Evolutionary conservation across 345 rosid species (phyloP).

Genomic region (Rhodamnia rubescens): DNA sequence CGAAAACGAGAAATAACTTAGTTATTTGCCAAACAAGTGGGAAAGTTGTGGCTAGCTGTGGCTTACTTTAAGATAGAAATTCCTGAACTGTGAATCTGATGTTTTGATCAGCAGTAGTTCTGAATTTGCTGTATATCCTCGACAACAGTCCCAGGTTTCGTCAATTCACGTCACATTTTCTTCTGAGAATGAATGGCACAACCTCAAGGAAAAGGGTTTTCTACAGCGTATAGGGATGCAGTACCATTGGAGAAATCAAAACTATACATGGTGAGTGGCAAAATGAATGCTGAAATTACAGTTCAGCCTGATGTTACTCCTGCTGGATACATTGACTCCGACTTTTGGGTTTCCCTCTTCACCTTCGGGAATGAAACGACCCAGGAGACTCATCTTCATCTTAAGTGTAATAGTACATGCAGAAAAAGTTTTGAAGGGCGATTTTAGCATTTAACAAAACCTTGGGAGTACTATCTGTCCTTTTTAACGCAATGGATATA

Average conservation of each 20-base stretch:
- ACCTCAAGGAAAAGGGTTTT: slow-evolving; percentile 59
- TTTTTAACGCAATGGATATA: background rate
- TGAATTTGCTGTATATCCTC: background rate
- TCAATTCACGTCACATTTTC: slow-evolving; percentile 83
- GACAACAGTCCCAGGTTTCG: slow-evolving; percentile 61
- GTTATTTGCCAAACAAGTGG: background rate
- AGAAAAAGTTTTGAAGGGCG: background rate
- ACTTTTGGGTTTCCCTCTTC: background rate
- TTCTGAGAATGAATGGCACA: slow-evolving; percentile 69
- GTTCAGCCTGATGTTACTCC: background rate
- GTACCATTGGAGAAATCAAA: slow-evolving; percentile 87
- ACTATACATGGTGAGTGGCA: slow-evolving; percentile 54
- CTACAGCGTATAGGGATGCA: slow-evolving; percentile 89
- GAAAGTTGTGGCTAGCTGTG: background rate
- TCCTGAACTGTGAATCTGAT: background rate
- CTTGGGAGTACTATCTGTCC: background rate
- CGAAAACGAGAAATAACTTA: background rate
- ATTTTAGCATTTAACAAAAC: background rate
- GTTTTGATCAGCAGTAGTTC: background rate
- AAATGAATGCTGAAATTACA: background rate
- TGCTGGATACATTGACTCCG: background rate
- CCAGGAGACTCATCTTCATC: background rate
- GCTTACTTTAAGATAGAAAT: background rate
- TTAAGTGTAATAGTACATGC: background rate
- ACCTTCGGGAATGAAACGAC: background rate